A percentile compares a stretch with the other conserved stretches of the same genome.
Evolutionary conservation across 1,284 basidiomycete species (phyloP).

Genomic region (Waitea zeae): DNA sequence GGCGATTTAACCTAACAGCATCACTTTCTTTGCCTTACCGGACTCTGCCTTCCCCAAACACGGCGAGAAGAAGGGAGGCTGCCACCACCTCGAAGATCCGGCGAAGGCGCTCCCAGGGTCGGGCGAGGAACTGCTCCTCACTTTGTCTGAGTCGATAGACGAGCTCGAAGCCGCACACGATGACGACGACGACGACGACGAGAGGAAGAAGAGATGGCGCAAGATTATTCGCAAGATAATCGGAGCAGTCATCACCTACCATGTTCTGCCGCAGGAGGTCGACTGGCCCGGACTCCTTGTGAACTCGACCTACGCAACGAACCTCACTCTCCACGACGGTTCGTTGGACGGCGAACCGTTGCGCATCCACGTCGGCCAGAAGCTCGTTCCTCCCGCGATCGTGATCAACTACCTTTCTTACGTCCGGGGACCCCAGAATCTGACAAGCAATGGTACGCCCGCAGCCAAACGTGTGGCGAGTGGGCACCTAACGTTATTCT

Average conservation of each 20-base stretch:
- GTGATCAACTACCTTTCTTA: conserved; percentile 42
- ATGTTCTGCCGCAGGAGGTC: conserved; percentile 33
- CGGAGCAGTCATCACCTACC: conserved; percentile 41
- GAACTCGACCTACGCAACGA: conserved; percentile 44
- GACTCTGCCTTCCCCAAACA: conserved; percentile 21
- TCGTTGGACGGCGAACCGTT: conserved; percentile 33
- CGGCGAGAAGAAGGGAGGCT: conserved; percentile 6
- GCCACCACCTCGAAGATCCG: background rate
- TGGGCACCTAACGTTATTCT: background rate
- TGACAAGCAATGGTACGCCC: conserved; percentile 39
- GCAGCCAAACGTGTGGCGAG: background rate
- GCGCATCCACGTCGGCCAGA: conserved; percentile 30
- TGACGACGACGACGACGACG: conserved; percentile 18
- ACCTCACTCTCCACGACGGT: conserved; percentile 30
- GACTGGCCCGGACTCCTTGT: conserved; percentile 23
- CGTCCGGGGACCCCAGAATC: conserved; percentile 22
- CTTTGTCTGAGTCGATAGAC: background rate
- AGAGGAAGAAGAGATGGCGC: conserved; percentile 23
- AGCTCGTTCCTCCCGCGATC: conserved; percentile 15
- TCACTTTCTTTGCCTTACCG: conserved; percentile 38
- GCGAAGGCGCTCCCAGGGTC: no score
- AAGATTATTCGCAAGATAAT: conserved; percentile 31
- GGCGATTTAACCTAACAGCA: conserved; percentile 12
- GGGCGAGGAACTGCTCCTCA: no score
- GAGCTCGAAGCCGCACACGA: conserved; percentile 4